Base-by-base conservation (phyloP, 1,284 basidiomycete species). In the Tranzscheliella williamsii region DNA sequence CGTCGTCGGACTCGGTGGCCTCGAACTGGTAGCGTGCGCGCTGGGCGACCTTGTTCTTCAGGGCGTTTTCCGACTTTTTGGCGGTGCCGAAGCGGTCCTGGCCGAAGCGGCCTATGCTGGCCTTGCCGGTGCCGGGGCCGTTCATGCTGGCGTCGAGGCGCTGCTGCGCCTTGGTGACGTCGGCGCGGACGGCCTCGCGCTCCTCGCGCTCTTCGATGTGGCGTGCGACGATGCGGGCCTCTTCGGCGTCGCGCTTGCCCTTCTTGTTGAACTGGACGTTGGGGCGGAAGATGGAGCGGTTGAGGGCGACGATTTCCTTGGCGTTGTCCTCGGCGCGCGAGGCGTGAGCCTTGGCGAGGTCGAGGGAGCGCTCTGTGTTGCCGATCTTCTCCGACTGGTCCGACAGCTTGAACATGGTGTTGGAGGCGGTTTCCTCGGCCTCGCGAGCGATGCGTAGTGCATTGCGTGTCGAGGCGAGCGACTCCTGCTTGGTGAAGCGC, bases 351-450 rank as follows among this genome's bases (percentile, higher is more conserved):
- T 92, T 97, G 52, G 93, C 84, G 47, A 95, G 85, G 77, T 98
- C 95, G 48, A 98, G 84, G 79, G 97, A 89, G 55, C 91, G 88
- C 79, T 98, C 94, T 15, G 94, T 95, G 78, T 93, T 91, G 39
- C 91, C 94, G 57, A 99, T 84, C 41, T 67, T 74, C 22, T 77
- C 73, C 33, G 61, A 63, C 80, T 98, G 95, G 67, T 91, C 88
- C n/a, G 89, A 93, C 15, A 99, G 84, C 74, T 86, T 89, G 61
- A 81, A 81, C 34, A 98, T 80, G 12, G 94, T 99, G 62, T 87
- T 87, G 44, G 88, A 82, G 18, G 91, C 95, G 6, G 90, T 95
- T 79, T 99, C 95, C 79, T 97, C 94, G 1, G 94, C 91, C 79
- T 98, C 91, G 13, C 89, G 83, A 18, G 93, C 94, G 75, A 97